phyloP scores from a whole-genome alignment of 2,329 filamentous ascomycete species.

The Alternaria ventricosa region DNA sequence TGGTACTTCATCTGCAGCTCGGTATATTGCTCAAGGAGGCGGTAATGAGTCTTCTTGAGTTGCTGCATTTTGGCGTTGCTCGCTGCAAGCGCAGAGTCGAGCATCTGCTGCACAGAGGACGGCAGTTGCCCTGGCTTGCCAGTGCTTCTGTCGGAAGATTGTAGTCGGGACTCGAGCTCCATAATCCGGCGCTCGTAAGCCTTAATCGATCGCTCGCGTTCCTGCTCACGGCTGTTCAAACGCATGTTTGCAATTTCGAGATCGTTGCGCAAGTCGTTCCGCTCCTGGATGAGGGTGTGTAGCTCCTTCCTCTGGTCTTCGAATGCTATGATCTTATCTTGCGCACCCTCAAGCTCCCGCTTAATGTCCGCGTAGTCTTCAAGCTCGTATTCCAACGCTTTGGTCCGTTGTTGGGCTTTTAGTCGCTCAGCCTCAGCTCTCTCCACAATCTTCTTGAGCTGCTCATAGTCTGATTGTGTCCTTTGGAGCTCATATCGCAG shows the following conservation, averaged over 20 bases:
- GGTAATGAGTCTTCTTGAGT: constrained; percentile 60
- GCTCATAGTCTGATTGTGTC: constrained; percentile 66
- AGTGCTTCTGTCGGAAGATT: constrained; percentile 31
- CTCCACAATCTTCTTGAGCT: constrained; percentile 70
- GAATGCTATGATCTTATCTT: constrained; percentile 41
- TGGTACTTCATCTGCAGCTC: constrained; percentile 57
- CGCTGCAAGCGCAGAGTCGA: constrained; percentile 57
- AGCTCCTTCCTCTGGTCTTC: constrained; percentile 50
- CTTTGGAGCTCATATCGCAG: constrained; percentile 66
- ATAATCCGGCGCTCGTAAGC: constrained; percentile 58
- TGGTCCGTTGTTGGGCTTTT: constrained; percentile 61
- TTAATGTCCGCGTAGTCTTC: constrained; percentile 61
- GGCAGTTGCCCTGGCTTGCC: constrained; percentile 44
- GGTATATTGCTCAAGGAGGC: constrained; percentile 58
- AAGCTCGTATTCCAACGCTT: constrained; percentile 64
- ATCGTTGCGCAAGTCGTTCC: constrained; percentile 64
- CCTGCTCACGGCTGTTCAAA: constrained; percentile 60
- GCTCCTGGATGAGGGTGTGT: constrained; percentile 63
- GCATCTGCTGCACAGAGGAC: constrained; percentile 53
- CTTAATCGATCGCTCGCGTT: constrained; percentile 56
- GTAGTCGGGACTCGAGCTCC: constrained; percentile 51
- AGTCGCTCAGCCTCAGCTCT: constrained; percentile 71
- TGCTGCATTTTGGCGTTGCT: constrained; percentile 56
- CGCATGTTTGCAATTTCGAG: constrained; percentile 66
- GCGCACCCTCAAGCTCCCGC: constrained; percentile 39